Evolutionary conservation across 208 protist species (phyloP), one percentile per base, ranked within the genome.

Genomic region (Leishmania tropica): DNA sequence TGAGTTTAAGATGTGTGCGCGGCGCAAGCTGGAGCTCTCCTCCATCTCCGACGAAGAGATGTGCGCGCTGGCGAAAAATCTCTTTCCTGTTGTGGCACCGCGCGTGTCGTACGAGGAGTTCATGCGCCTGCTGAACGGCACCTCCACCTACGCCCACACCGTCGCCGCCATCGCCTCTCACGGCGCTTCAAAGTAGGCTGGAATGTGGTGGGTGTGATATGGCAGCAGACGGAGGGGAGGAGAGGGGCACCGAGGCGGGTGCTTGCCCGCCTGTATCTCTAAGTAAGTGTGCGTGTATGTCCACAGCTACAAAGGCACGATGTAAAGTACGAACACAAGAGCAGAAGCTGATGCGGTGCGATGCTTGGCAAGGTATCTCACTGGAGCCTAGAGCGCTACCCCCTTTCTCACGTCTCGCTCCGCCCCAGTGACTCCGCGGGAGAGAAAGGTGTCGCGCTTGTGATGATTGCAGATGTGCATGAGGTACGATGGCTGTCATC

Each of bases 1-100:
- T 51, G 95, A 97, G 81, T 97, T 98, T 83, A 94, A 94, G 68
- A 85, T 94, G 80, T 96, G 94, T 70, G 74, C 98, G 37, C 89
- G 85, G 17, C 88, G 89, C 76, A 95, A 94, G 81, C 84, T 98
- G 56, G 79, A 93, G 45, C 78, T 97, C 31, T 79, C 58, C 28
- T 89, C 74, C 53, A 93, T 98, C 42, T 75, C 87, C 17, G 89
- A 93, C 45, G 89, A 83, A 15, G 92, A 98, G 79, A 82, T 98
- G 48, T 87, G 92, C 11, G 93, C 92, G 0, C 87, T 99, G 11
- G 93, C 93, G 54, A 77, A 62, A 6, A 93, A 95, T 58, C 84
- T 98, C 11, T 98, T 97, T 81, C 81, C 94, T 13, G 68, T 60
- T 1, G 81, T 81, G 10, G 83, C 90, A n/a, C 88, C 89, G 28